phyloP scores from a whole-genome alignment of 2,329 filamentous ascomycete species.

The Colletotrichum sp. region DNA sequence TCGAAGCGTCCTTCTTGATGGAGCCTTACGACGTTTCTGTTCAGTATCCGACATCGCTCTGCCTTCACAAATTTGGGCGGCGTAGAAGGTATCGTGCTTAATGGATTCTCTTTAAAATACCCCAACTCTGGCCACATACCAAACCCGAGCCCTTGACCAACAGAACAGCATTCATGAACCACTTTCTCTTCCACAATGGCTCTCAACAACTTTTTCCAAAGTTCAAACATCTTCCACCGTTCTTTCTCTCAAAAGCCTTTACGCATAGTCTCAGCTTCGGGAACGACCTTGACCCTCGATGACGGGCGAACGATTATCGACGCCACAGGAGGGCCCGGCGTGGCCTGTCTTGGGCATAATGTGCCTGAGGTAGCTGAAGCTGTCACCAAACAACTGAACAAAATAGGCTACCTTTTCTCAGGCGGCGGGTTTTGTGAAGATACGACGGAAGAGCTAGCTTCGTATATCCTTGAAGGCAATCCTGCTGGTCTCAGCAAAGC shows the following conservation, averaged over 20 bases:
- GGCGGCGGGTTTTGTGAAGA: not conserved
- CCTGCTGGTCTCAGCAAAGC: not conserved
- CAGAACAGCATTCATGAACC: not conserved
- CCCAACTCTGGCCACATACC: not conserved
- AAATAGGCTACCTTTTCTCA: not conserved
- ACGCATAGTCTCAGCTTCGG: not conserved
- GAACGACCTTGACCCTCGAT: not conserved
- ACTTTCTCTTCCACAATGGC: not conserved
- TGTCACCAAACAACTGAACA: not conserved
- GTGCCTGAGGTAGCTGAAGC: not conserved
- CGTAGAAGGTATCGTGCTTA: fast-evolving
- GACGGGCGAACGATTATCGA: not conserved
- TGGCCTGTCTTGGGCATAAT: not conserved
- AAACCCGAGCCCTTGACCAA: not conserved
- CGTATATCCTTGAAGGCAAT: not conserved
- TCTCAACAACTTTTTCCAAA: not conserved
- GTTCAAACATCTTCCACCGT: not conserved
- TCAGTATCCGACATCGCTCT: not conserved
- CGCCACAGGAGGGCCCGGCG: not conserved
- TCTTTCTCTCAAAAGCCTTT: not conserved
- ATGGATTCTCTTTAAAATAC: fast-evolving
- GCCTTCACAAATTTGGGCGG: not conserved
- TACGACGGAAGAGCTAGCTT: not conserved
- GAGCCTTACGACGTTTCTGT: not conserved
- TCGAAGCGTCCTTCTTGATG: not conserved